Evolutionary conservation across 2,329 filamentous ascomycete genomes (phyloP), one percentile per base, ranked within the genome.

Genomic region (Ceratocystis papillata): DNA sequence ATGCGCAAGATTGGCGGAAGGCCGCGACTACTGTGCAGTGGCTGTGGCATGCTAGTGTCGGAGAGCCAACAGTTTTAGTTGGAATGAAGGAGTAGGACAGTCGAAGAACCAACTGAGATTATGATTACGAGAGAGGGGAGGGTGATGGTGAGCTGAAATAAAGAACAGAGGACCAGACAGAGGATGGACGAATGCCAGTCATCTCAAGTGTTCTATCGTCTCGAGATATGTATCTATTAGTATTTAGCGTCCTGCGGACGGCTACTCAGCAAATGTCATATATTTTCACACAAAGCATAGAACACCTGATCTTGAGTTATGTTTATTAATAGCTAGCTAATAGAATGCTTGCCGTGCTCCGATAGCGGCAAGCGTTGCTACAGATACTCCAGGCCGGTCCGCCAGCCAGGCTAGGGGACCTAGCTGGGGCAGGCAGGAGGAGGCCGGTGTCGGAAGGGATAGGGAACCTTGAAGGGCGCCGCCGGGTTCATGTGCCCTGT

Each of bases 1-100:
- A 55, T 57, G 48, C 63, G 63, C 37, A 64, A 64, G 28, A 55
- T 64, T 41, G 48, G 63, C 22, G 63, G 63, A 20, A 20, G 63
- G 48, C 30, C 50, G 15, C 63, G 63, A 8, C 30, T 55, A 15
- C 28, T 64, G 33, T 64, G 63, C 20, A 57, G 30, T 20, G 63
- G 63, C n/a, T 64, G 63, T 25, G 63, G 63, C 15, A 64, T 57
- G 63, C 20, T 64, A 3, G 50, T 50, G 15, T 57, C 63, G 15
- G 48, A 55, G 48, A 59, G 2, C 44, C 55, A 59, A 12, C 7
- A 37, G 22, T 59, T 37, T 25, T 59, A 59, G 53, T 22, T 17
- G 37, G 37, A 37, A 12, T 37, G 10, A 37, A 37, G 37, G 46
- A 50, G 46, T 7, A 3, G 10, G 22, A 50, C 37, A 37, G 37